phyloP scores from a whole-genome alignment of 2,329 filamentous ascomycete species.

The Talaromyces marneffei region DNA sequence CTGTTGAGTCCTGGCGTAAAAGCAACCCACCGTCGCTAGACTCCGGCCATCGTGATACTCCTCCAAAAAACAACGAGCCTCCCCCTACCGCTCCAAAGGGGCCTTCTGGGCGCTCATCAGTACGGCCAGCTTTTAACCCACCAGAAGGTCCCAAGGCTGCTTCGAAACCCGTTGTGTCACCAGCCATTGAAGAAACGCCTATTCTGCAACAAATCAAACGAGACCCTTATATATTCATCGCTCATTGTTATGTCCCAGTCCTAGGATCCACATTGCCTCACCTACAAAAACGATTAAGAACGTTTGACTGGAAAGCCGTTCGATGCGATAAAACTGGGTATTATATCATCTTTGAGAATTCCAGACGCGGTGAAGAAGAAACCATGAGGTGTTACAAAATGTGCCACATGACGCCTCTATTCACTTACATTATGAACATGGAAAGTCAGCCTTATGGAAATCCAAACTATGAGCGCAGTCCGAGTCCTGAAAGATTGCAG shows the following conservation, averaged over 20 bases:
- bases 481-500: conserved; percentile 39
- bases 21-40: conserved; percentile 31
- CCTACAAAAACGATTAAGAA: conserved; percentile 81
- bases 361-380: conserved; percentile 68
- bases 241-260: conserved; percentile 80
- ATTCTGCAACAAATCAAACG: conserved; percentile 65
- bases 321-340: conserved; percentile 81
- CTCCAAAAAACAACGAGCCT: conserved; percentile 52
- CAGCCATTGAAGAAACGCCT: conserved; percentile 59
- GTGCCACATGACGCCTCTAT: conserved; percentile 76
- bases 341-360: conserved; percentile 84
- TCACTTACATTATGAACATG: conserved; percentile 92
- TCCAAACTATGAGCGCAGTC: conserved; percentile 53
- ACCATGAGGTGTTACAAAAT: conserved; percentile 72
- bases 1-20: conserved; percentile 62
- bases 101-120: conserved; percentile 56
- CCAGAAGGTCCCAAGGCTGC: conserved; percentile 37
- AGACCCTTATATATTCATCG: conserved; percentile 85
- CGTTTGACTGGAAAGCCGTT: conserved; percentile 74
- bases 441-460: conserved; percentile 67
- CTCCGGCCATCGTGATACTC: conserved; percentile 32
- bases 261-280: conserved; percentile 80
- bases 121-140: conserved; percentile 29
- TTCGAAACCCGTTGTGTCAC: conserved; percentile 34
- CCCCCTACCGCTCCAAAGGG: conserved; percentile 84